These are phyloP conservation scores for Cordyceps cateniannulata DNA, from an alignment of 2,329 filamentous ascomycete genomes.

Conservation along the genomic window DNA sequence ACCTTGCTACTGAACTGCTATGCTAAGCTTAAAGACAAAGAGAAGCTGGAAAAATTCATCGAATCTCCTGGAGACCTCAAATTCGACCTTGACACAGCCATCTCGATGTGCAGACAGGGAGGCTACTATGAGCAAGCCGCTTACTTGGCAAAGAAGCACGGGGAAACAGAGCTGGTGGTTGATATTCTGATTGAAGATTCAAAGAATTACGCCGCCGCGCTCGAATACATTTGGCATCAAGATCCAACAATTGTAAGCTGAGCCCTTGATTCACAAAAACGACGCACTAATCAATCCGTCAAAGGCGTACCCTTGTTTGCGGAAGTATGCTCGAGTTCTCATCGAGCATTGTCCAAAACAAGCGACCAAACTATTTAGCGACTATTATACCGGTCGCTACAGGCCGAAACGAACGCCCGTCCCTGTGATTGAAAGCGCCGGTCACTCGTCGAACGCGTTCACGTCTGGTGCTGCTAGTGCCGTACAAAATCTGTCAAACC, in stretches of 20 bases:
- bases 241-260: slow-evolving; percentile 65
- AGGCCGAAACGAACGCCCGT: slow-evolving; percentile 59
- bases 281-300: background rate
- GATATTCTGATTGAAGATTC: slow-evolving; percentile 96
- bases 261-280: background rate
- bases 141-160: slow-evolving; percentile 88
- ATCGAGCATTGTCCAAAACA: slow-evolving; percentile 79
- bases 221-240: slow-evolving; percentile 86
- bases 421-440: slow-evolving; percentile 28
- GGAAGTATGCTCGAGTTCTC: slow-evolving; percentile 91
- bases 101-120: slow-evolving; percentile 93
- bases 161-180: slow-evolving; percentile 87
- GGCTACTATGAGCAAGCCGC: slow-evolving; percentile 96
- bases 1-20: slow-evolving; percentile 95
- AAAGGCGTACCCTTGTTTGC: slow-evolving; percentile 77
- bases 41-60: slow-evolving; percentile 94
- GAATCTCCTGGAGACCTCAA: slow-evolving; percentile 91
- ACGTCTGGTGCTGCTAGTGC: slow-evolving; percentile 61
- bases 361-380: slow-evolving; percentile 82
- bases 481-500: slow-evolving; percentile 76
- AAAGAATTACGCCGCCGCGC: slow-evolving; percentile 78
- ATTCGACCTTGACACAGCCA: slow-evolving; percentile 95
- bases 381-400: slow-evolving; percentile 88
- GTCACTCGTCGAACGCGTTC: slow-evolving; percentile 37
- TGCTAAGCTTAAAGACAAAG: slow-evolving; percentile 93